These are phyloP conservation scores for Arthrobotrys sinensis DNA, from an alignment of 2,329 filamentous ascomycete species.

Conservation along the genomic window DNA sequence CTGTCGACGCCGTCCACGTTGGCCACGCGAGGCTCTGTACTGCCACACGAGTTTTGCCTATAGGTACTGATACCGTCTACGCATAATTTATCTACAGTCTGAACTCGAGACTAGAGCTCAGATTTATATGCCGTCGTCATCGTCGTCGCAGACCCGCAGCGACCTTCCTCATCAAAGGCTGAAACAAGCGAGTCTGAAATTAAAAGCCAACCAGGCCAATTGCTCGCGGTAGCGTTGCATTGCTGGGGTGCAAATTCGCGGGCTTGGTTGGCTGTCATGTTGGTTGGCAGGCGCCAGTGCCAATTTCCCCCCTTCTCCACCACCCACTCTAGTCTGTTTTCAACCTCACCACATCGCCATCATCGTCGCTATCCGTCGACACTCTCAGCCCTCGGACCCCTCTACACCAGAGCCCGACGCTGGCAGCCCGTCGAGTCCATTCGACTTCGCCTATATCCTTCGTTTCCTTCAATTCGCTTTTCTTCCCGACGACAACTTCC, in stretches of 20 bases:
- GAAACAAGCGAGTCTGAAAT: constrained; percentile 55
- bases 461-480: constrained; percentile 35
- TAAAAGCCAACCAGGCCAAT: constrained; percentile 45
- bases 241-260: constrained; percentile 35
- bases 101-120: neutral
- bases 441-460: constrained; percentile 36
- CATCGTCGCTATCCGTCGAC: constrained; percentile 37
- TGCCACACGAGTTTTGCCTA: too few relatives aligned
- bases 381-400: constrained; percentile 46
- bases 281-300: constrained; percentile 22
- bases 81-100: neutral
- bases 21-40: constrained; percentile 18
- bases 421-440: constrained; percentile 26
- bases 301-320: constrained; percentile 53
- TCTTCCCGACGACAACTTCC: constrained; percentile 19
- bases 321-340: constrained; percentile 33
- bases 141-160: neutral
- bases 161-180: constrained; percentile 38
- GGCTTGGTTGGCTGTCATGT: constrained; percentile 40
- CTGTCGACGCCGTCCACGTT: constrained; percentile 11
- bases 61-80: neutral
- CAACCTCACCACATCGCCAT: constrained; percentile 51
- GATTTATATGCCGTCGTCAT: constrained; percentile 20
- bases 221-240: constrained; percentile 41
- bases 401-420: constrained; percentile 39